Base-by-base conservation (phyloP, 1,284 basidiomycete species). In the Earliella scabrosa region DNA sequence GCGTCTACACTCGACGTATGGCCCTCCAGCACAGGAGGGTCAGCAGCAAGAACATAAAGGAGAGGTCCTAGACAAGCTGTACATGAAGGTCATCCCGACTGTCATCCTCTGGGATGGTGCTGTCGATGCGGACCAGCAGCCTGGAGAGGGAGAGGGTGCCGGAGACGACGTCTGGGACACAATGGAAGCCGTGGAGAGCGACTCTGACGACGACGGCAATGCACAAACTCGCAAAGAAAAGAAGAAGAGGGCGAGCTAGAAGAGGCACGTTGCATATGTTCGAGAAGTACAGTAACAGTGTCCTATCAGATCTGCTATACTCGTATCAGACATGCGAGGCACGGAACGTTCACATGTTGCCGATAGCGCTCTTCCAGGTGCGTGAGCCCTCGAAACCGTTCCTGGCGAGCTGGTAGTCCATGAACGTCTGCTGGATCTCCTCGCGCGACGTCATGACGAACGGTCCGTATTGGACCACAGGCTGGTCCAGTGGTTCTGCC, bases 371-470 rank as follows among this genome's bases (percentile, higher is more conserved):
- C 75, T 88, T 83, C 96, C 95, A 98, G 4, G 81, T 86, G 54
- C 88, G 86, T 0, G 93, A 94, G 47, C 88, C 88, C 74, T 98
- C 96, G 69, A 98, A 98, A 0, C 96, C 96, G 69, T 98, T 97
- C 59, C 68, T 75, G 18, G 85, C 88, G 41, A 75, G 73, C 75
- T 88, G 90, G 70, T 92, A 97, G 69, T 98, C 96, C 40, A 85
- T 67, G 54, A 98, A 73, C 0, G 95, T 93, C 69, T 92, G 79
- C 67, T 90, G 83, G 31, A 97, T 93, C 64, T 95, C 95, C 59
- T 90, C 83, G 14, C 78, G 77, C 3, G 80, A 85, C 8, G 89
- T 94, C 84, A 95, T 89, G 11, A 97, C 95, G 68, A 92, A 92
- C 10, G 92, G 92, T 7, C 93, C 93, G 64, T 95, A 88, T 69